Evolutionary conservation across 495 filamentous ascomycete genomes (phyloP).

Genomic region (Neurospora sp.): DNA sequence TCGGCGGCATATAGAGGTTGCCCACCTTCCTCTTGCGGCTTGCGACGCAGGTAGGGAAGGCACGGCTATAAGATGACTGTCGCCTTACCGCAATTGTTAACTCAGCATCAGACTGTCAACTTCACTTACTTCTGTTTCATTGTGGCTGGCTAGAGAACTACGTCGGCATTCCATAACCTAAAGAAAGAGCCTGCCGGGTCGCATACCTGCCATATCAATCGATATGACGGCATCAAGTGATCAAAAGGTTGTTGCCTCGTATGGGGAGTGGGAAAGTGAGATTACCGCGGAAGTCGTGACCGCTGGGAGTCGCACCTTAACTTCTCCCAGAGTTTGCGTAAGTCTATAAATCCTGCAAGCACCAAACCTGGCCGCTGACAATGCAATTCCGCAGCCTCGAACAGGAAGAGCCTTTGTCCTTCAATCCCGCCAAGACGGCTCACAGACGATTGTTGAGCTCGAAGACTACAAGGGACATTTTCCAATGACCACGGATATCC

Average conservation of each 20-base stretch:
- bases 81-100: not conserved
- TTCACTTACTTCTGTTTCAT: not conserved
- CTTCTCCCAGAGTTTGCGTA: conserved; percentile 20
- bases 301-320: conserved; percentile 16
- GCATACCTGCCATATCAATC: not conserved
- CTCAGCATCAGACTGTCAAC: not conserved
- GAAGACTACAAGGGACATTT: not conserved
- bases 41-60: not conserved
- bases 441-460: conserved; percentile 29
- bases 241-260: conserved; percentile 15
- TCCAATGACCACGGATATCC: conserved; percentile 22
- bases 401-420: conserved; percentile 31
- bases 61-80: not conserved
- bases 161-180: too few species aligned
- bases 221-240: not conserved
- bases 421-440: conserved; percentile 16
- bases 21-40: not conserved
- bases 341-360: not conserved
- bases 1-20: not conserved
- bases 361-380: not conserved
- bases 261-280: conserved; percentile 36
- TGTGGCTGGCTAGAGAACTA: not conserved
- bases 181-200: not conserved
- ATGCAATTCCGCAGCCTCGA: conserved; percentile 6
- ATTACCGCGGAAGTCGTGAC: conserved; percentile 31